phyloP scores from a whole-genome alignment of 495 filamentous ascomycete genomes.

The Neurospora sp. region DNA sequence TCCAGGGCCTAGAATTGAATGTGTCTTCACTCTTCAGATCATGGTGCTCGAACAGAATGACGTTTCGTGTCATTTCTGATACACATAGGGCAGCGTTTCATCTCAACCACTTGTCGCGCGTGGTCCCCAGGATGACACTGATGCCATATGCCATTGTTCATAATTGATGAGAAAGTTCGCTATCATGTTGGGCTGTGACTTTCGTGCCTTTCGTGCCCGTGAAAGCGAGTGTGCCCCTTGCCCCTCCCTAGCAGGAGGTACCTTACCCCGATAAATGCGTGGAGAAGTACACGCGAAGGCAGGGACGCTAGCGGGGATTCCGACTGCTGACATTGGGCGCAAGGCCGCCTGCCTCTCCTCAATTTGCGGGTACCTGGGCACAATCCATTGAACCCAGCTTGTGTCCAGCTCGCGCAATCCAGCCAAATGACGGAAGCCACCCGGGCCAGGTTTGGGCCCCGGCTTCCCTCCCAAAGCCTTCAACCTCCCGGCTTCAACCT shows the following conservation, averaged over 20 bases:
- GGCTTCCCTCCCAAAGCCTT: neutral
- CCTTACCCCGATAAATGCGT: neutral
- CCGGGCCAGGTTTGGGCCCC: neutral
- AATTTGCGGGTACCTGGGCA: neutral
- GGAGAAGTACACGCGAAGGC: neutral
- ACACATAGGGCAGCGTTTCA: neutral
- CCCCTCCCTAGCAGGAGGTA: neutral
- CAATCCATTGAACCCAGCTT: neutral
- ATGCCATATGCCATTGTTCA: neutral
- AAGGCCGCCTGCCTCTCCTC: neutral
- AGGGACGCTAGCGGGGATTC: neutral
- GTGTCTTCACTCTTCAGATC: neutral
- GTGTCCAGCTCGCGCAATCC: neutral
- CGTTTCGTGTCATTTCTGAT: neutral
- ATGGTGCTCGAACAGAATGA: neutral
- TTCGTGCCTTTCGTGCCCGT: neutral
- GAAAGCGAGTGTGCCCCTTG: neutral
- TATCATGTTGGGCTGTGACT: neutral
- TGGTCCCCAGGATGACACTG: neutral
- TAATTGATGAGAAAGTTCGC: neutral
- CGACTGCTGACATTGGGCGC: neutral
- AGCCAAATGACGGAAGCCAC: neutral
- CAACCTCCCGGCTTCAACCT: neutral
- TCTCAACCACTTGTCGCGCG: neutral
- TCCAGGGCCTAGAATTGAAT: neutral